phyloP scores from a whole-genome alignment of 2,329 filamentous ascomycete species.

The Penicillium sp. region DNA sequence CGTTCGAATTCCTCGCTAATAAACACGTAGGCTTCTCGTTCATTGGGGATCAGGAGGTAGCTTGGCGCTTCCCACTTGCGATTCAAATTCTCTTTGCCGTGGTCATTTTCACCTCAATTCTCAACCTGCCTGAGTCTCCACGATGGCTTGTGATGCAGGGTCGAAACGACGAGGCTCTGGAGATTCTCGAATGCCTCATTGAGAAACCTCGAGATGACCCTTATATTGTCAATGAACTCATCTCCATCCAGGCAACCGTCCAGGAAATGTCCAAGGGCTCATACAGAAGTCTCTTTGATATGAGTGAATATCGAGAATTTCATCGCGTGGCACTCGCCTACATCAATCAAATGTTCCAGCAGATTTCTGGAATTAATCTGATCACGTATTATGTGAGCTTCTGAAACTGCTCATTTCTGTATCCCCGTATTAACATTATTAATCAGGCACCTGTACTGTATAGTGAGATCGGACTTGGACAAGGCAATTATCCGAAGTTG shows the following conservation, averaged over 20 bases:
- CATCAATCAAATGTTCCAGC: conserved; percentile 54
- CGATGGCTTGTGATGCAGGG: conserved; percentile 57
- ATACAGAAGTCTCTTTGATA: conserved; percentile 57
- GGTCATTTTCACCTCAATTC: conserved; percentile 47
- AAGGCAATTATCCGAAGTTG: conserved; percentile 25
- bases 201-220: conserved; percentile 42
- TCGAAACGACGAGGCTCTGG: conserved; percentile 50
- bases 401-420: too few species aligned
- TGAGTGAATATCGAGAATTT: conserved; percentile 53
- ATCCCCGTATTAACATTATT: background rate
- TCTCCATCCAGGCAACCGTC: conserved; percentile 50
- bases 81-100: conserved; percentile 56
- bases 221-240: conserved; percentile 44
- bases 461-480: conserved; percentile 18
- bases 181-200: conserved; percentile 47
- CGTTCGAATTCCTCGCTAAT: background rate
- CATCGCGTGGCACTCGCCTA: conserved; percentile 54
- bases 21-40: conserved; percentile 42
- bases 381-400: conserved; percentile 39
- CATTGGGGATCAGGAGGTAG: conserved; percentile 42
- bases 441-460: conserved; percentile 20
- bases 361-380: conserved; percentile 42
- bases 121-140: conserved; percentile 54
- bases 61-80: conserved; percentile 55
- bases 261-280: conserved; percentile 45